Base-by-base conservation (phyloP, 2,329 filamentous ascomycete species). In the Colletotrichum spinosum region DNA sequence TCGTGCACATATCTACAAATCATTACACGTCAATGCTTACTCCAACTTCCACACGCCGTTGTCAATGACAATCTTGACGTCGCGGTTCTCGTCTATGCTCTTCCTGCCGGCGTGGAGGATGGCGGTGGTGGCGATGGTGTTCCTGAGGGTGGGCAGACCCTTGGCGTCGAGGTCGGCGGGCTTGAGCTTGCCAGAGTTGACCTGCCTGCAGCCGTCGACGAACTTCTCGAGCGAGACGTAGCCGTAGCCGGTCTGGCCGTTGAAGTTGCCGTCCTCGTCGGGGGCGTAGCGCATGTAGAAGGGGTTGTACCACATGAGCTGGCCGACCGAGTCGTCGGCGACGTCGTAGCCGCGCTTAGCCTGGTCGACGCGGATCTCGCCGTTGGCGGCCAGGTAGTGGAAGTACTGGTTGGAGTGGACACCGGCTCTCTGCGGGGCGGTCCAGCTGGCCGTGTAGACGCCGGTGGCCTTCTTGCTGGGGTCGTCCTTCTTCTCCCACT, bases 371-470 rank as follows among this genome's bases (percentile, higher is more conserved):
- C 92, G 88, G 72, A 97, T 89, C 81, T 97, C 94, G 69, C 94
- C 94, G 61, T 90, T 88, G 66, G 88, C 86, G 3, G 88, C 94
- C 81, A 97, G 90, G 81, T 96, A 97, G 80, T 97, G 94, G 83
- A 97, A 97, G 81, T 97, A 96, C 81, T 97, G 94, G 78, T 97
- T 97, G 2, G 91, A 95, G 80, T 97, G 95, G n/a, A 97, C 94
- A 54, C 95, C 94, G 0, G 94, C 94, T 73, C 90, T 92, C 76
- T 97, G 92, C 11, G 95, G 94, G 7, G 95, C 95, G 1, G 94
- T 97, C 94, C 94, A 97, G 45, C 92, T 95, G 10, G 94, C 92
- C 11, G 95, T 97, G 80, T 97, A 97, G 8, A 97, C 93, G 60
- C 89, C 94, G 2, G 94, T 96, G 10, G 92, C 95, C 60, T 88